Percentiles rank a stretch among this genome's conserved stretches.
These are phyloP conservation scores for Dendrobium chrysotoxum DNA, from an alignment of 106 monocot genomes.

Conservation along the genomic window DNA sequence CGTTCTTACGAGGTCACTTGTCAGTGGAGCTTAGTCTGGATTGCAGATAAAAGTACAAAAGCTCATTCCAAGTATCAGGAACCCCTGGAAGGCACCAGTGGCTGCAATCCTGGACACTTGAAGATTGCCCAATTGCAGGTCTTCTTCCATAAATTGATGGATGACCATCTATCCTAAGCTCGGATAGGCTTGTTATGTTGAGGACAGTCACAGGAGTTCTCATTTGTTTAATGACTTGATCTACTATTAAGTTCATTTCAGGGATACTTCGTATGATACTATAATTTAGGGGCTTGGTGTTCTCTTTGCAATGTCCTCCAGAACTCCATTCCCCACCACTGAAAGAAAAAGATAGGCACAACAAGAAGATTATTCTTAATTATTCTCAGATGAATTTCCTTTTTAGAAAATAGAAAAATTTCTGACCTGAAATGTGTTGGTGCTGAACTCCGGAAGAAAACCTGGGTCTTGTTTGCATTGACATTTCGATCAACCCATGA, in stretches of 20 bases:
- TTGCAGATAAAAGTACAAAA: conserved; percentile 54
- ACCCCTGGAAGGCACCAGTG: conserved; percentile 98
- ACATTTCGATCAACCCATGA: conserved; percentile 69
- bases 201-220: conserved; percentile 67
- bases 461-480: conserved; percentile 50
- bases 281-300: conserved; percentile 40
- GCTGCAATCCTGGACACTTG: conserved; percentile 68
- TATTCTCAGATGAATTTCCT: not conserved
- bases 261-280: conserved; percentile 19
- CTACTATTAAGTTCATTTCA: conserved; percentile 51
- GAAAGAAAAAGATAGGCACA: not conserved
- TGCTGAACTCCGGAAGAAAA: conserved; percentile 88
- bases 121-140: conserved; percentile 5
- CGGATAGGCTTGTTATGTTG: conserved; percentile 67
- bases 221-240: conserved; percentile 64
- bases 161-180: conserved; percentile 79
- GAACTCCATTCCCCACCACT: conserved; percentile 96
- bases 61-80: conserved; percentile 87
- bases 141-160: conserved; percentile 68
- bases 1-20: not conserved
- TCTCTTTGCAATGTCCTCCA: conserved; percentile 83
- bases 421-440: conserved; percentile 85
- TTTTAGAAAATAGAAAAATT: not conserved
- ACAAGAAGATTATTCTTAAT: not conserved
- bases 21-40: conserved; percentile 11